Evolutionary conservation across 2,329 filamentous ascomycete species (phyloP).

Genomic region (Verruconis gallopava): DNA sequence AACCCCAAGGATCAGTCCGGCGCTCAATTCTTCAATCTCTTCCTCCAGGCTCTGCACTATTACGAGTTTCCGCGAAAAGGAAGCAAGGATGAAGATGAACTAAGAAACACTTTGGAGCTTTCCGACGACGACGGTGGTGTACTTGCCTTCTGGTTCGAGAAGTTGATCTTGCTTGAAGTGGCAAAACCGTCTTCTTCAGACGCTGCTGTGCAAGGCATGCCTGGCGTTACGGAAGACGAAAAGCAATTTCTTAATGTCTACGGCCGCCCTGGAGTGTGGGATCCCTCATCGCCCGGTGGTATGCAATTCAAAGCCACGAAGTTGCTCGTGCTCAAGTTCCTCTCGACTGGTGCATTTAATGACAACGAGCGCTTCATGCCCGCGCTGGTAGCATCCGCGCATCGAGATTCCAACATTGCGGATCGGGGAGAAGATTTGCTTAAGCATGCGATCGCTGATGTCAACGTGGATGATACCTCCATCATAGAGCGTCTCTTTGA

Average conservation of each 20-base stretch:
- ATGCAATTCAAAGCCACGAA: slow-evolving; percentile 59
- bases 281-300: slow-evolving; percentile 44
- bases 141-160: slow-evolving; percentile 61
- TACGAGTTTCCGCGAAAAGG: slow-evolving; percentile 62
- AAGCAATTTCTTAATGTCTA: slow-evolving; percentile 55
- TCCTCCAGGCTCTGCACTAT: slow-evolving; percentile 62
- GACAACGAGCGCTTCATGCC: slow-evolving; percentile 76
- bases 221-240: slow-evolving; percentile 52
- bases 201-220: slow-evolving; percentile 30
- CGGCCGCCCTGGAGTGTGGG: slow-evolving; percentile 57
- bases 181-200: slow-evolving; percentile 19
- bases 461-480: slow-evolving; percentile 56
- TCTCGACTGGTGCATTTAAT: slow-evolving; percentile 75
- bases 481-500: slow-evolving; percentile 56
- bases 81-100: slow-evolving; percentile 59
- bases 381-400: slow-evolving; percentile 70
- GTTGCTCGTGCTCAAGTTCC: slow-evolving; percentile 52
- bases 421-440: slow-evolving; percentile 81
- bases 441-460: slow-evolving; percentile 56
- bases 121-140: slow-evolving; percentile 59
- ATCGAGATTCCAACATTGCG: slow-evolving; percentile 66
- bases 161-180: slow-evolving; percentile 54
- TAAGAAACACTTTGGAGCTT: slow-evolving; percentile 55
- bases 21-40: slow-evolving; percentile 66
- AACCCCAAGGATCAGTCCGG: slow-evolving; percentile 41